Percentiles rank a stretch among this genome's conserved stretches.
These are phyloP conservation scores for Arthrobotrys sphaeroides DNA, from an alignment of 2,329 filamentous ascomycete species.

Conservation along the genomic window DNA sequence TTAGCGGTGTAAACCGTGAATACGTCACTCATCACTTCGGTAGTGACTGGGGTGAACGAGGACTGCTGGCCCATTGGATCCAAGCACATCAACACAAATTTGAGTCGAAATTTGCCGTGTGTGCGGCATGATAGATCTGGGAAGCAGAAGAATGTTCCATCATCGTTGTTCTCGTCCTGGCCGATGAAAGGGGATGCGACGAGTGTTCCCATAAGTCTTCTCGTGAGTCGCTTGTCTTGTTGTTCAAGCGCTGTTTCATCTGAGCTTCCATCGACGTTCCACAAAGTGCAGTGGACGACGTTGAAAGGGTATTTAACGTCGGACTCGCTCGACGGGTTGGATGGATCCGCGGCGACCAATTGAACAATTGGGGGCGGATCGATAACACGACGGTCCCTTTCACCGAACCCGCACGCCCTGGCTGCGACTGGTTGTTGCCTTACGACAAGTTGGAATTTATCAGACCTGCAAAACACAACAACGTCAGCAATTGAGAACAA, in stretches of 20 bases:
- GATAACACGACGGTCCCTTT: constrained; percentile 81
- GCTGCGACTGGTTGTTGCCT: constrained; percentile 82
- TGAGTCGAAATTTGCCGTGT: constrained; percentile 77
- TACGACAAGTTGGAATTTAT: constrained; percentile 65
- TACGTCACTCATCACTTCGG: constrained; percentile 71
- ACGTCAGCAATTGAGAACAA: neutral
- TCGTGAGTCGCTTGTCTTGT: constrained; percentile 75
- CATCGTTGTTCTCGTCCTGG: constrained; percentile 74
- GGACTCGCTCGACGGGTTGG: constrained; percentile 64
- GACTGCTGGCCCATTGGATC: constrained; percentile 64
- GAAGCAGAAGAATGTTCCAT: constrained; percentile 87
- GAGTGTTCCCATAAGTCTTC: constrained; percentile 80
- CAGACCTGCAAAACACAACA: constrained; percentile 27
- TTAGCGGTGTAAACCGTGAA: constrained; percentile 85
- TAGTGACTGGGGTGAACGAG: constrained; percentile 64
- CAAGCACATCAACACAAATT: constrained; percentile 77
- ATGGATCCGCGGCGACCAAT: constrained; percentile 71
- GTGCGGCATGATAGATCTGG: constrained; percentile 82
- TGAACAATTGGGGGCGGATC: constrained; percentile 86
- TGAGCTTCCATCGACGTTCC: constrained; percentile 72
- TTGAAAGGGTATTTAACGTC: constrained; percentile 73
- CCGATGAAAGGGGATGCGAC: constrained; percentile 81
- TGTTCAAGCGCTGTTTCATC: constrained; percentile 76
- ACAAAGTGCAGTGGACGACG: constrained; percentile 80
- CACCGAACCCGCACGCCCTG: constrained; percentile 82